Percentiles rank a stretch among this genome's conserved stretches.
Evolutionary conservation across 768 basidiomycete genomes (phyloP).

Genomic region (Collybia nuda): DNA sequence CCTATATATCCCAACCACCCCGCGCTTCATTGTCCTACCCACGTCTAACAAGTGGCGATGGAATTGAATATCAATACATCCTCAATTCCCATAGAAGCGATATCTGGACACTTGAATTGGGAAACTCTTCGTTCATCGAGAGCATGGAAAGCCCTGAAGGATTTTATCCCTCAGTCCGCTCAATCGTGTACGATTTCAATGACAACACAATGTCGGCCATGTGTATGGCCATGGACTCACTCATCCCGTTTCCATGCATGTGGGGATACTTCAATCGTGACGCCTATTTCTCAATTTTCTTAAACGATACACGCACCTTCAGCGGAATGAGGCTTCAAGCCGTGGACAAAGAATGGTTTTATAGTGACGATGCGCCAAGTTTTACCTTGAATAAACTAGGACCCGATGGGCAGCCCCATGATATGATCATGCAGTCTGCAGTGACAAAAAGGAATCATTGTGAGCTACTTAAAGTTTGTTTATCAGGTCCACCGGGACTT

Average conservation of each 20-base stretch:
- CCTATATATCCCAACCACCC: not conserved
- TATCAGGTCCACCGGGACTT: not conserved
- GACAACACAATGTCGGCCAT: not conserved
- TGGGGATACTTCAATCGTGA: not conserved
- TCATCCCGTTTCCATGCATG: not conserved
- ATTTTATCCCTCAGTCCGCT: not conserved
- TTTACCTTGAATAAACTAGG: conserved; percentile 6
- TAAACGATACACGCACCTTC: not conserved
- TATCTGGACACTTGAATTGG: not conserved
- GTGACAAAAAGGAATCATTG: conserved; percentile 14
- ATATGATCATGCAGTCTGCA: conserved; percentile 10
- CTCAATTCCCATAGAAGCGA: no score
- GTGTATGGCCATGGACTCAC: not conserved
- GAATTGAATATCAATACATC: not conserved
- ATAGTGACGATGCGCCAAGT: conserved; percentile 13
- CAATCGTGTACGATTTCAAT: not conserved
- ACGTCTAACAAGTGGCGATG: no score
- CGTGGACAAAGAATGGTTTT: conserved; percentile 11
- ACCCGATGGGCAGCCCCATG: not conserved
- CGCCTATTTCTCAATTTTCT: not conserved
- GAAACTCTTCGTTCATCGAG: not conserved
- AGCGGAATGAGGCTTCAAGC: conserved; percentile 3
- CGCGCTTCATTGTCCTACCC: not conserved
- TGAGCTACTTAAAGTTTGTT: conserved; percentile 12
- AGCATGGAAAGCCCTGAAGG: not conserved